These are phyloP conservation scores for Dictyostelium purpureum DNA, from an alignment of 78 protist species.

Conservation along the genomic window DNA sequence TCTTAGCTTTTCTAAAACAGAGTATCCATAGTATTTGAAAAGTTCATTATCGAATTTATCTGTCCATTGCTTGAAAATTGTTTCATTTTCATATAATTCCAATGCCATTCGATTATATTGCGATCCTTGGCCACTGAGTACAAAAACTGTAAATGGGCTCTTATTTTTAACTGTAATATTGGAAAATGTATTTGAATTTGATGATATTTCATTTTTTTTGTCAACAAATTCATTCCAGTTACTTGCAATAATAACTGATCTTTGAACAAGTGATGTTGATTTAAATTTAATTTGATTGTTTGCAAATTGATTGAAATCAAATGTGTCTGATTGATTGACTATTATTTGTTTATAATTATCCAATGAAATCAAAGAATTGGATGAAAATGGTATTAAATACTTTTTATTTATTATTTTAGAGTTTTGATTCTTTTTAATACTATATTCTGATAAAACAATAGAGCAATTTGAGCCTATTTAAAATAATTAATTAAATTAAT, in stretches of 20 bases:
- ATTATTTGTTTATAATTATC: background rate
- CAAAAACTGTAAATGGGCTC: background rate
- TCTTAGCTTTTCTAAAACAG: background rate
- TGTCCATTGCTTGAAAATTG: background rate
- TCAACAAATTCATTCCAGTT: too few species aligned
- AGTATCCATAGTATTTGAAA: background rate
- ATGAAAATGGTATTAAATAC: background rate
- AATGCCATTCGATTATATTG: slow-evolving; percentile 65
- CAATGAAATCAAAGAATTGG: background rate
- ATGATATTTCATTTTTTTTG: too few species aligned
- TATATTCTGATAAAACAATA: background rate
- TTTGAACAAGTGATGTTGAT: background rate
- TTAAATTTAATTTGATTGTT: background rate
- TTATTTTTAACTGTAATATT: background rate
- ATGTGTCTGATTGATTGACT: background rate
- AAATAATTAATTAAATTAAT: too few species aligned
- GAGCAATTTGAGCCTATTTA: slow-evolving; percentile 87
- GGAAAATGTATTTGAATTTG: too few species aligned
- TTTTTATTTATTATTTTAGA: background rate
- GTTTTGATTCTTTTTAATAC: too few species aligned
- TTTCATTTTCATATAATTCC: background rate
- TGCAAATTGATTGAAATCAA: slow-evolving; percentile 5
- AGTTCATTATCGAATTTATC: background rate
- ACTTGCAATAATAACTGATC: background rate
- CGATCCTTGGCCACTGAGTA: slow-evolving; percentile 73